phyloP scores from a whole-genome alignment of 2,329 filamentous ascomycete genomes.

The Trichophaea hybrida region DNA sequence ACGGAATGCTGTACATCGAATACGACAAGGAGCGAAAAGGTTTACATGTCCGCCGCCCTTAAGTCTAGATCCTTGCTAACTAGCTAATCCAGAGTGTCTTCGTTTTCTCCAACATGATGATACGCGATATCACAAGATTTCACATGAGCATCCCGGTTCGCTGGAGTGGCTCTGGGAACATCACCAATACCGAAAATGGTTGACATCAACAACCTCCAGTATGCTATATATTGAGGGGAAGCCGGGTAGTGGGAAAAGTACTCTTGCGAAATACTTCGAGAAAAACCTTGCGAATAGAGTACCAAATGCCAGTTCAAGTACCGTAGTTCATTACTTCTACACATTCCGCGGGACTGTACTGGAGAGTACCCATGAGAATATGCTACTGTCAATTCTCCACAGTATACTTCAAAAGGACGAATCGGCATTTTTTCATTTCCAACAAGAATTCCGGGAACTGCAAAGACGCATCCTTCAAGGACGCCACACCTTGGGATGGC shows the following conservation, averaged over 20 bases:
- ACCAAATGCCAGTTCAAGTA: neutral
- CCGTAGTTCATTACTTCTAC: neutral
- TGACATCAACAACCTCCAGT: neutral
- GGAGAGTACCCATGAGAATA: neutral
- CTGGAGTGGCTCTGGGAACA: too few relatives aligned
- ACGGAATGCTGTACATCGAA: neutral
- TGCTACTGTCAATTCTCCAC: neutral
- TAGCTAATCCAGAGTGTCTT: too few relatives aligned
- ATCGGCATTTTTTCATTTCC: too few relatives aligned
- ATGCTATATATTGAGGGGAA: neutral
- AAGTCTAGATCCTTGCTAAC: too few relatives aligned
- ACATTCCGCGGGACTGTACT: neutral
- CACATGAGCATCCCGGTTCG: too few relatives aligned
- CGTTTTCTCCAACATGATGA: too few relatives aligned
- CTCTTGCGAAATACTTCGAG: too few relatives aligned
- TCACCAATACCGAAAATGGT: neutral
- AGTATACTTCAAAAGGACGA: neutral
- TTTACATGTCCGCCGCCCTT: neutral
- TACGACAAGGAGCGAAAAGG: neutral
- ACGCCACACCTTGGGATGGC: too few relatives aligned
- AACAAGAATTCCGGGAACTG: too few relatives aligned
- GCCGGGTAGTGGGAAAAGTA: too few relatives aligned
- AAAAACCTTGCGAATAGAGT: neutral
- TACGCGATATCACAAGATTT: too few relatives aligned
- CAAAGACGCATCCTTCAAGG: too few relatives aligned